phyloP scores from a whole-genome alignment of 495 filamentous ascomycete genomes.

The Penicillium macrosclerotiorum region DNA sequence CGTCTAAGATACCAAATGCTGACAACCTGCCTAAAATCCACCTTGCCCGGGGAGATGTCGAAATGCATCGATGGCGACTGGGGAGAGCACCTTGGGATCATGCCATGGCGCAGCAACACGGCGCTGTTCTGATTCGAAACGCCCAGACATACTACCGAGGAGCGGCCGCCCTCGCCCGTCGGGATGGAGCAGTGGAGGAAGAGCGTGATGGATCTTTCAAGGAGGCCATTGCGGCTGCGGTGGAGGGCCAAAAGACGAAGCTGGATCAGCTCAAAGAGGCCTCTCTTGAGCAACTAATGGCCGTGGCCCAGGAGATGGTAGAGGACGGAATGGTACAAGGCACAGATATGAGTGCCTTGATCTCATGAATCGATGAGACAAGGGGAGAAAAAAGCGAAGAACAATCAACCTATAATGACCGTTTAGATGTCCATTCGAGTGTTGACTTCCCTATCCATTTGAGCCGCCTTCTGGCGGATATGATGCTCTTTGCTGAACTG shows the following conservation, averaged over 20 bases:
- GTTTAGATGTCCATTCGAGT: conserved; percentile 23
- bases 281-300: conserved; percentile 29
- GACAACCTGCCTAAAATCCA: conserved; percentile 60
- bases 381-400: background rate
- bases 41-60: conserved; percentile 59
- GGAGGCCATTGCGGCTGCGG: conserved; percentile 44
- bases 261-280: conserved; percentile 35
- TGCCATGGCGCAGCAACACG: conserved; percentile 45
- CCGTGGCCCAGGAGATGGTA: conserved; percentile 47
- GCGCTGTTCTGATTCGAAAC: conserved; percentile 53
- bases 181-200: conserved; percentile 41
- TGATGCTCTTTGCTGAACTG: conserved; percentile 39
- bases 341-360: conserved; percentile 33
- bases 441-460: conserved; percentile 45
- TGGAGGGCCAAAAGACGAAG: conserved; percentile 42
- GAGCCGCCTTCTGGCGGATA: conserved; percentile 41
- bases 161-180: conserved; percentile 47
- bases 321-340: conserved; percentile 47
- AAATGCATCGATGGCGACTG: conserved; percentile 57
- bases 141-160: conserved; percentile 65
- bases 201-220: conserved; percentile 46
- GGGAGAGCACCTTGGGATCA: conserved; percentile 48
- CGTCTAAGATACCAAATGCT: conserved; percentile 49
- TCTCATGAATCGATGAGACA: conserved; percentile 29
- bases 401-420: background rate